These are phyloP conservation scores for Globisporangium splendens DNA, from an alignment of 352 stramenopile genomes.

Conservation along the genomic window DNA sequence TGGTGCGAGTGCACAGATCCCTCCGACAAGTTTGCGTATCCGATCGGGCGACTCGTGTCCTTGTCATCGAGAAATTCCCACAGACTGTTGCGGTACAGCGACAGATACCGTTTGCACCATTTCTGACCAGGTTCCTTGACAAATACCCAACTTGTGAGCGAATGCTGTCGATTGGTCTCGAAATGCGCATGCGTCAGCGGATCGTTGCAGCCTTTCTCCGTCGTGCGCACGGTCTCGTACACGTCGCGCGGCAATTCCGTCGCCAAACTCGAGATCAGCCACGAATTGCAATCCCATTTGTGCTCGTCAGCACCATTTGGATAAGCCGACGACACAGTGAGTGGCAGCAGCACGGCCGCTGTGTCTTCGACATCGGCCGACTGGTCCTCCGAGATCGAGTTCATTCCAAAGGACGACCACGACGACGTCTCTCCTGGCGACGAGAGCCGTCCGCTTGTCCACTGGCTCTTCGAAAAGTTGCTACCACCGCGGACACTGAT, in stretches of 20 bases:
- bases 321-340: slow-evolving; percentile 19
- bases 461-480: slow-evolving; percentile 43
- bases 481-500: slow-evolving; percentile 72
- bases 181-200: slow-evolving; percentile 11
- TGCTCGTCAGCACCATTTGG: slow-evolving; percentile 12
- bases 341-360: slow-evolving; percentile 38
- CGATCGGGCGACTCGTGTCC: slow-evolving; percentile 54
- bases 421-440: slow-evolving; percentile 16
- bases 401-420: slow-evolving; percentile 64
- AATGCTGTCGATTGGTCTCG: slow-evolving; percentile 16
- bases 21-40: slow-evolving; percentile 74
- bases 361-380: slow-evolving; percentile 36
- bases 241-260: slow-evolving; percentile 62
- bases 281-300: slow-evolving; percentile 57
- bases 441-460: slow-evolving; percentile 15
- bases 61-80: slow-evolving; percentile 75
- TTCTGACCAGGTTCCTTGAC: slow-evolving; percentile 59
- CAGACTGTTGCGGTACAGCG: slow-evolving; percentile 67
- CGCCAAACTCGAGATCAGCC: slow-evolving; percentile 62
- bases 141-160: slow-evolving; percentile 45
- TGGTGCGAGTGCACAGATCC: slow-evolving; percentile 53
- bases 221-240: slow-evolving; percentile 40
- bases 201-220: slow-evolving; percentile 28
- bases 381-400: slow-evolving; percentile 57
- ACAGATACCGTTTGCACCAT: slow-evolving; percentile 70